These are phyloP conservation scores for Beta macrorhiza DNA, from an alignment of 179 eudicot species.

Conservation along the genomic window DNA sequence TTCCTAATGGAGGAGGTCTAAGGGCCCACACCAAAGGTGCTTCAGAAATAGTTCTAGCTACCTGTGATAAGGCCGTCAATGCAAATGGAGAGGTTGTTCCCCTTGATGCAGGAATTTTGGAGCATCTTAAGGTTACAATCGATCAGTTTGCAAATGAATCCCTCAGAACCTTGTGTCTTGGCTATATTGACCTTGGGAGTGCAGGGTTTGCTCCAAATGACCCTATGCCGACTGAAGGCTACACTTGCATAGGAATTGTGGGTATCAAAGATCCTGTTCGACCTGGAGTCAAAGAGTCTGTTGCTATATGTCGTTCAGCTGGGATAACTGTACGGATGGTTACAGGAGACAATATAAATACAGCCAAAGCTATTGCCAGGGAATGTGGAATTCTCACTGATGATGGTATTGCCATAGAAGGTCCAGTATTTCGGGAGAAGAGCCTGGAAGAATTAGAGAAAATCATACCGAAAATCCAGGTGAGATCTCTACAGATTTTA, in stretches of 20 bases:
- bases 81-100: slow-evolving; percentile 68
- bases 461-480: slow-evolving; percentile 87
- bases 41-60: slow-evolving; percentile 82
- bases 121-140: slow-evolving; percentile 58
- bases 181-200: slow-evolving; percentile 61
- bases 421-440: slow-evolving; percentile 80
- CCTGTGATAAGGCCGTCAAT: slow-evolving; percentile 68
- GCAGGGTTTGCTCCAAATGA: slow-evolving; percentile 47
- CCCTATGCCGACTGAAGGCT: slow-evolving; percentile 68
- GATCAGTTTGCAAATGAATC: slow-evolving; percentile 81
- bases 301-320: slow-evolving; percentile 80
- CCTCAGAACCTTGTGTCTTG: slow-evolving; percentile 83
- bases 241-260: slow-evolving; percentile 79
- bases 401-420: slow-evolving; percentile 92
- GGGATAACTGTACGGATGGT: slow-evolving; percentile 90
- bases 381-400: slow-evolving; percentile 97
- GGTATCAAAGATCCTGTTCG: slow-evolving; percentile 96
- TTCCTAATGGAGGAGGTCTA: slow-evolving; percentile 68
- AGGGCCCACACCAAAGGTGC: slow-evolving; percentile 86
- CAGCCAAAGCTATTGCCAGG: slow-evolving; percentile 93
- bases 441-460: slow-evolving; percentile 59
- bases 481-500: slow-evolving; percentile 9
- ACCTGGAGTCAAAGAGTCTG: slow-evolving; percentile 91
- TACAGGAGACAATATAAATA: slow-evolving; percentile 90
- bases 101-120: slow-evolving; percentile 45